A percentile compares a stretch with the other conserved stretches of the same genome.
These are phyloP conservation scores for Aspergillus haitiensis DNA, from an alignment of 495 filamentous ascomycete species.

Conservation along the genomic window DNA sequence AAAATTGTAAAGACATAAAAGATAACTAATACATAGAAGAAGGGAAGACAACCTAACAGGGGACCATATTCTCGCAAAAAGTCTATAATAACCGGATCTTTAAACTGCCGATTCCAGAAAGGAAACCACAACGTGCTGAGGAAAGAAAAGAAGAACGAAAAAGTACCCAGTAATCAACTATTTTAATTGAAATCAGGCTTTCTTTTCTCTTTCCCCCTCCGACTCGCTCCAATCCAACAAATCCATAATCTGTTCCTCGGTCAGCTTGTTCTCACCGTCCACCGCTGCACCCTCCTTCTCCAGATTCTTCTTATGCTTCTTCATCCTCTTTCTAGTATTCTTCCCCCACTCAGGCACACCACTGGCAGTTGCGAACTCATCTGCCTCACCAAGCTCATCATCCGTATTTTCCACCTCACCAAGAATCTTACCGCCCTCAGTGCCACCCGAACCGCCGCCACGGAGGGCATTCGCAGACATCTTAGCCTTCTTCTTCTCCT, in stretches of 20 bases:
- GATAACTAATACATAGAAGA: background rate
- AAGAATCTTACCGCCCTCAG: constrained; percentile 43
- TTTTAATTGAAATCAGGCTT: constrained; percentile 16
- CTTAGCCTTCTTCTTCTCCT: constrained; percentile 58
- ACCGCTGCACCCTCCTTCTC: constrained; percentile 47
- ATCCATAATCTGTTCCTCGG: constrained; percentile 62
- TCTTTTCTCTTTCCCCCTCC: constrained; percentile 33
- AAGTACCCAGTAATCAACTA: background rate
- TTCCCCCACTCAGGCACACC: constrained; percentile 52
- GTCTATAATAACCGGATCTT: background rate
- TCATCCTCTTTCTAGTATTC: constrained; percentile 62
- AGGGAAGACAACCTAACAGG: too few relatives aligned
- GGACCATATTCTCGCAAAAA: background rate
- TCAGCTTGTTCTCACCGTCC: constrained; percentile 44
- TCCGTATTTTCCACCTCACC: constrained; percentile 48
- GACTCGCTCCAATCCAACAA: constrained; percentile 60
- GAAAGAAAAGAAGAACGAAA: too few relatives aligned
- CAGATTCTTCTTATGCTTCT: constrained; percentile 55
- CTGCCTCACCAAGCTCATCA: constrained; percentile 62
- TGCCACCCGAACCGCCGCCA: constrained; percentile 47
- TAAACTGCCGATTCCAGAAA: too few relatives aligned
- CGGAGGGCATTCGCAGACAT: constrained; percentile 63
- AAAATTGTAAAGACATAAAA: background rate
- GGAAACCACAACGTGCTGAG: too few relatives aligned
- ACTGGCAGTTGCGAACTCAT: constrained; percentile 48